These are phyloP conservation scores for Phytophthora sojae DNA, from an alignment of 352 stramenopile genomes.

Conservation along the genomic window DNA sequence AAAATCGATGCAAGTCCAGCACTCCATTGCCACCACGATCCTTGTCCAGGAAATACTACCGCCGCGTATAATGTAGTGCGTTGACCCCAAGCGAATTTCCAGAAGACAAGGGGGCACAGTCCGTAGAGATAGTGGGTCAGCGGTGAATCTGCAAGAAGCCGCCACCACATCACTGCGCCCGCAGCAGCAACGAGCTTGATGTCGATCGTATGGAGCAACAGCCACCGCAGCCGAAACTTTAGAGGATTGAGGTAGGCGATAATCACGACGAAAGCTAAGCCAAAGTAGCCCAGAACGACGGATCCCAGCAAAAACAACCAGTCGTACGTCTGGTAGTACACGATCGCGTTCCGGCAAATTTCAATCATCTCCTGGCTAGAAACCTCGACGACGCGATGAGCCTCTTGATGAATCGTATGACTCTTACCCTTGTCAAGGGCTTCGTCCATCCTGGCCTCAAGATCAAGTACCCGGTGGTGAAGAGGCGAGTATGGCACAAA, in stretches of 20 bases:
- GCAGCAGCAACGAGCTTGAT: slow-evolving; percentile 16
- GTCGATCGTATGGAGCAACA: slow-evolving; percentile 29
- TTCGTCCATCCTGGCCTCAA: slow-evolving; percentile 40
- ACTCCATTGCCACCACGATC: slow-evolving; percentile 21
- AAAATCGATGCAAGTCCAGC: slow-evolving; percentile 34
- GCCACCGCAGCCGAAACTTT: slow-evolving; percentile 29
- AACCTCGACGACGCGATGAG: slow-evolving; percentile 45
- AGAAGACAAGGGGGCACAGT: slow-evolving; percentile 72
- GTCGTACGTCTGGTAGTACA: slow-evolving; percentile 87
- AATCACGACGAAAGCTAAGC: slow-evolving; percentile 70
- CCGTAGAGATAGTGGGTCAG: slow-evolving; percentile 80
- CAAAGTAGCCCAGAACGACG: slow-evolving; percentile 71
- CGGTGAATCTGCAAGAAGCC: slow-evolving; percentile 66
- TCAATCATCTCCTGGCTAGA: slow-evolving; percentile 69
- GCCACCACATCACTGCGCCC: slow-evolving; percentile 43
- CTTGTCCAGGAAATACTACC: background rate
- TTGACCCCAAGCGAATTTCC: slow-evolving; percentile 64
- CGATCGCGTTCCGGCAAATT: slow-evolving; percentile 66
- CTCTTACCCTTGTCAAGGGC: slow-evolving; percentile 20
- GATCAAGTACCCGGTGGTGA: slow-evolving; percentile 32
- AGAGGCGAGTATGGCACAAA: slow-evolving; percentile 65
- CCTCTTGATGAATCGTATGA: slow-evolving; percentile 32
- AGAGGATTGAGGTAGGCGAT: slow-evolving; percentile 55
- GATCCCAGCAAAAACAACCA: slow-evolving; percentile 76
- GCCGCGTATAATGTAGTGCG: slow-evolving; percentile 29